Conservation (phyloP, 768 basidiomycete species). For the Mycena indigotica region DNA sequence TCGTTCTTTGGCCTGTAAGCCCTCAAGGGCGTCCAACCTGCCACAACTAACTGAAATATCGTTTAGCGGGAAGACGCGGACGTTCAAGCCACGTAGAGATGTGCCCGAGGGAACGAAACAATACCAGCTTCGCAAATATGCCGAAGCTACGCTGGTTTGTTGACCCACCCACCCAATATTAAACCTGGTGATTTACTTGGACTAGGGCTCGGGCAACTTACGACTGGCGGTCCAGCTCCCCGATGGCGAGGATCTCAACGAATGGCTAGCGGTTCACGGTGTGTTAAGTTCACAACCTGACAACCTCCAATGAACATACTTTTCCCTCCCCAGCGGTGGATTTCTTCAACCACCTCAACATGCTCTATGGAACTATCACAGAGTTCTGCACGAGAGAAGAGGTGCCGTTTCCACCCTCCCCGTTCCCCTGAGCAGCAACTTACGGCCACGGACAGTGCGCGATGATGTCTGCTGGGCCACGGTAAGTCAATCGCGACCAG, state of each 20-base stretch:
- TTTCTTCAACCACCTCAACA: constrained; percentile 99
- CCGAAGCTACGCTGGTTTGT: constrained; percentile 87
- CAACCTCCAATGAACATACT: not conserved
- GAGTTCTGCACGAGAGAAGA: constrained; percentile 97
- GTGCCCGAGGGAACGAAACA: constrained; percentile 96
- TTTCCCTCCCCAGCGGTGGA: constrained; percentile 73
- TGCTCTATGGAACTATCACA: constrained; percentile 97
- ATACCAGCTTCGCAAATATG: constrained; percentile 97
- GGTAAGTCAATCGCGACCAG: constrained; percentile 47
- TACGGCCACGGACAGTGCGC: constrained; percentile 68
- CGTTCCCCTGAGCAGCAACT: not conserved
- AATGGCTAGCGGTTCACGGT: constrained; percentile 99
- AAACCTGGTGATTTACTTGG: not conserved
- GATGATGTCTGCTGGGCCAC: constrained; percentile 95
- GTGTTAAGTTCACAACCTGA: constrained; percentile 25
- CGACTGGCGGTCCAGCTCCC: constrained; percentile 90
- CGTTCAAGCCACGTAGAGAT: constrained; percentile 95
- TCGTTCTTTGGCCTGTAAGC: constrained; percentile 88
- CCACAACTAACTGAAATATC: constrained; percentile 6
- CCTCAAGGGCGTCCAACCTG: constrained; percentile 1
- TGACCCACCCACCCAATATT: not conserved
- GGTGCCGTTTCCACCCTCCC: constrained; percentile 58
- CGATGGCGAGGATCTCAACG: constrained; percentile 95
- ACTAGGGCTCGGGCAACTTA: constrained; percentile 92
- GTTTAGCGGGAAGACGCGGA: constrained; percentile 82